Conservation (phyloP, 1,284 basidiomycete genomes). For the Fomes fomentarius region DNA sequence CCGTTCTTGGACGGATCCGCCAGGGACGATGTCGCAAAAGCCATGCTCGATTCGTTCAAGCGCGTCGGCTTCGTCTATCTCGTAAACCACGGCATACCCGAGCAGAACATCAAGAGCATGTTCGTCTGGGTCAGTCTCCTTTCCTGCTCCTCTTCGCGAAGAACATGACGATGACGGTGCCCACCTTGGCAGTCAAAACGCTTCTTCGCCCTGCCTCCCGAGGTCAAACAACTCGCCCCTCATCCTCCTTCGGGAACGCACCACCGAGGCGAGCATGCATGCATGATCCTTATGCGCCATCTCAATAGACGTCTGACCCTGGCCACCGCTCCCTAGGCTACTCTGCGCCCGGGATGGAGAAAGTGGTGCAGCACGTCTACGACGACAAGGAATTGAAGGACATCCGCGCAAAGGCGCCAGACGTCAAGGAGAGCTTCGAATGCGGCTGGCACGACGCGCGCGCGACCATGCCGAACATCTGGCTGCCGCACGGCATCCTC, state of each 20-base stretch:
- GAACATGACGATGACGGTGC: not conserved
- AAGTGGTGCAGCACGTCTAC: constrained; percentile 47
- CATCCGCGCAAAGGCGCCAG: constrained; percentile 42
- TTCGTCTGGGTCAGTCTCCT: constrained; percentile 48
- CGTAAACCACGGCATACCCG: constrained; percentile 42
- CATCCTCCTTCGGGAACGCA: constrained; percentile 57
- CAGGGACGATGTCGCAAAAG: constrained; percentile 33
- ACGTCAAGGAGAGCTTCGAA: constrained; percentile 63
- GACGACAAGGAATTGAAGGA: constrained; percentile 41
- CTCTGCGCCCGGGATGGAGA: constrained; percentile 50
- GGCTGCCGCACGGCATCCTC: constrained; percentile 57
- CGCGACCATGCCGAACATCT: constrained; percentile 55
- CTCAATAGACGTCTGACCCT: no score
- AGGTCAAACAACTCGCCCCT: constrained; percentile 57
- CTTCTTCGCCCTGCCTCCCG: constrained; percentile 55
- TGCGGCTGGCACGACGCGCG: constrained; percentile 49
- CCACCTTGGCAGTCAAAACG: constrained; percentile 42
- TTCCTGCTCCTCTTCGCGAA: no score
- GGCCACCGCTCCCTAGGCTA: no score
- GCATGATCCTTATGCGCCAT: no score
- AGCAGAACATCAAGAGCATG: constrained; percentile 50
- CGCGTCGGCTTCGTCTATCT: constrained; percentile 47
- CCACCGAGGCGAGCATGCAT: constrained; percentile 53
- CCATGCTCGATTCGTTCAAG: constrained; percentile 37
- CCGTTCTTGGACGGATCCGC: constrained; percentile 33